phyloP scores from a whole-genome alignment of 768 basidiomycete species.

The Daedaleopsis sinensis region DNA sequence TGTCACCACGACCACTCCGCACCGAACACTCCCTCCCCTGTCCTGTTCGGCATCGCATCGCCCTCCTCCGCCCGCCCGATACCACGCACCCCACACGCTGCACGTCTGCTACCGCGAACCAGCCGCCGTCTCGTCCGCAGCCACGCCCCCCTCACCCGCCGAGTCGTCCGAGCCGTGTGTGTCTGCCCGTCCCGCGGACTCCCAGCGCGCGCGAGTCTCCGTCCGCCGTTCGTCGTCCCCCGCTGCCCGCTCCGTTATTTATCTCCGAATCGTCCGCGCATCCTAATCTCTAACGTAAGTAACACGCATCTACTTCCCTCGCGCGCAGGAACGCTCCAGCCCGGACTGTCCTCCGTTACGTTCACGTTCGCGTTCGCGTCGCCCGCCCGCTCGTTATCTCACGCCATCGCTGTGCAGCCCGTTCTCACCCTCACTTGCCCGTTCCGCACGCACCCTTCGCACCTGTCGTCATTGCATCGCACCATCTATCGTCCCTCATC shows the following conservation, averaged over 20 bases:
- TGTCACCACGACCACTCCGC: conserved; percentile 1
- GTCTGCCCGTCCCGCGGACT: not conserved
- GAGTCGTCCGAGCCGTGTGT: not conserved
- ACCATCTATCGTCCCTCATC: conserved; percentile 13
- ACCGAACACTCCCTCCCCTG: not conserved
- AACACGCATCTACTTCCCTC: not conserved
- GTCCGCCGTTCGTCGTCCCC: not conserved
- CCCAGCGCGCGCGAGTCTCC: not conserved
- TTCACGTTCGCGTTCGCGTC: not conserved
- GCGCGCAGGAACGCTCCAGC: conserved; percentile 1
- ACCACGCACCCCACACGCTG: not conserved
- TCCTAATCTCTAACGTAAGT: conserved; percentile 13
- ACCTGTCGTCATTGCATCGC: conserved; percentile 17
- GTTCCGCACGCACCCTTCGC: conserved; percentile 1
- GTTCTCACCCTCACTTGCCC: not conserved
- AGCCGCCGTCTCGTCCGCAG: not conserved
- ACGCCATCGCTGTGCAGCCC: conserved; percentile 7
- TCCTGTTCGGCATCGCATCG: not conserved
- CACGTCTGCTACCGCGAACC: not conserved
- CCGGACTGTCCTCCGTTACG: conserved; percentile 13
- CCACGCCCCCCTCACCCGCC: conserved; percentile 7
- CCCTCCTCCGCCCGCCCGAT: conserved; percentile 1
- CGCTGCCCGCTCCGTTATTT: conserved; percentile 21
- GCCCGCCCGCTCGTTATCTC: conserved; percentile 14
- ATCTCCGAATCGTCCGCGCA: not conserved